Percentiles rank a stretch among this genome's conserved stretches.
Conservation (phyloP, 2,329 filamentous ascomycete genomes). For the Acarospora socialis region DNA sequence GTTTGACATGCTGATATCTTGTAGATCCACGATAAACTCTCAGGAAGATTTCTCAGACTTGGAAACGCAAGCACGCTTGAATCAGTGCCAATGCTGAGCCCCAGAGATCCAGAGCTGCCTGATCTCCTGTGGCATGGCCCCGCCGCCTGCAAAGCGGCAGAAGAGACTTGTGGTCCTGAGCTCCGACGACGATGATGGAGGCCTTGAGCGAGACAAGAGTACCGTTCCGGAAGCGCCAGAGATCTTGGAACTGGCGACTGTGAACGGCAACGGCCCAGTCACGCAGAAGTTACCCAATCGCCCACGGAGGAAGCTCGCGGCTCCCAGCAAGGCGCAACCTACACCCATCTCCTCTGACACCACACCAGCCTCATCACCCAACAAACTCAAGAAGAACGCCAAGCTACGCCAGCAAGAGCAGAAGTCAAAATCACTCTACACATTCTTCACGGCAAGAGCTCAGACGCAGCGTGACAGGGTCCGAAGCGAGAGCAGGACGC, state of each 20-base stretch:
- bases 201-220: no score
- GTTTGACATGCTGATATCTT: no score
- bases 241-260: neutral
- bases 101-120: no score
- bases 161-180: slow-evolving; percentile 20
- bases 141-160: slow-evolving; percentile 25
- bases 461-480: slow-evolving; percentile 26
- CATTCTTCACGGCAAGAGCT: slow-evolving; percentile 27
- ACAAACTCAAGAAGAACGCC: slow-evolving; percentile 18
- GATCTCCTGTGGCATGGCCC: slow-evolving; percentile 23
- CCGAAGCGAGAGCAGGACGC: slow-evolving; percentile 16
- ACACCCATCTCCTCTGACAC: slow-evolving; percentile 5
- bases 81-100: no score
- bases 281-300: slow-evolving; percentile 5
- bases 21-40: no score
- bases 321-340: neutral
- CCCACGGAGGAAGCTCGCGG: slow-evolving; percentile 1
- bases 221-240: no score
- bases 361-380: slow-evolving; percentile 20
- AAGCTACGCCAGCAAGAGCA: slow-evolving; percentile 10
- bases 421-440: slow-evolving; percentile 24
- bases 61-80: no score
- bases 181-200: slow-evolving; percentile 19
- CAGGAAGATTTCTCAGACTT: no score
- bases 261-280: neutral